A percentile compares a stretch with the other conserved stretches of the same genome.
These are phyloP conservation scores for Tulasnella sp. DNA, from an alignment of 768 basidiomycete species.

Conservation along the genomic window DNA sequence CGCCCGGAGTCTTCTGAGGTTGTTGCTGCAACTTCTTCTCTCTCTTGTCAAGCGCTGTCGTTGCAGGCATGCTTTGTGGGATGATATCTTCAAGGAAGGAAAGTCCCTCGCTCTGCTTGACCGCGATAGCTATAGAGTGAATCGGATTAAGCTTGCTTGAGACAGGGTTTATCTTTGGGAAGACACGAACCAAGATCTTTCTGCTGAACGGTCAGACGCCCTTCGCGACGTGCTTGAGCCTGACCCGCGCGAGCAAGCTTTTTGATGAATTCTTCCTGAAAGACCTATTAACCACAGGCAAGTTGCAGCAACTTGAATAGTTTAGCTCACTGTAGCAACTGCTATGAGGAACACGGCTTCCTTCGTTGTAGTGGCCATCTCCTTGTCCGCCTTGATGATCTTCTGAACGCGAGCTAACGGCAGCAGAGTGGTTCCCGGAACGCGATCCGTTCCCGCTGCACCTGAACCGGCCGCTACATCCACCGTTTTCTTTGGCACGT, in stretches of 20 bases:
- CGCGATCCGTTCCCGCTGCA: conserved; percentile 22
- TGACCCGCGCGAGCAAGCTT: conserved; percentile 40
- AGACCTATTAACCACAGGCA: background rate
- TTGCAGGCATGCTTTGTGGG: conserved; percentile 29
- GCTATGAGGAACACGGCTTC: conserved; percentile 40
- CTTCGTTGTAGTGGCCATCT: conserved; percentile 37
- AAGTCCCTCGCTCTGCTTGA: conserved; percentile 27
- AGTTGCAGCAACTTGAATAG: background rate
- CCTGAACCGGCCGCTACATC: background rate
- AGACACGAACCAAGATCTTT: conserved; percentile 38
- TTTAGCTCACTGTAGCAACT: conserved; percentile 37
- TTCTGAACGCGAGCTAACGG: conserved; percentile 39
- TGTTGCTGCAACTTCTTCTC: conserved; percentile 18
- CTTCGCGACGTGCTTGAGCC: conserved; percentile 38
- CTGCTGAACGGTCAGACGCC: conserved; percentile 38
- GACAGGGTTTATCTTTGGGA: background rate
- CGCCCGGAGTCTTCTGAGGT: background rate
- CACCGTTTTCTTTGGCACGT: conserved; percentile 2
- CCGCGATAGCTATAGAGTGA: conserved; percentile 20
- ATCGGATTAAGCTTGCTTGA: background rate
- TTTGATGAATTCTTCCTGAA: conserved; percentile 42
- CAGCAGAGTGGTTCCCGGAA: conserved; percentile 38
- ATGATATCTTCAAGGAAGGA: conserved; percentile 31
- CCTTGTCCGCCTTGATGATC: conserved; percentile 41
- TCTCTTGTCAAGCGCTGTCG: conserved; percentile 21